Conservation (phyloP, 257 asterid genomes). For the Solanum piurae region DNA sequence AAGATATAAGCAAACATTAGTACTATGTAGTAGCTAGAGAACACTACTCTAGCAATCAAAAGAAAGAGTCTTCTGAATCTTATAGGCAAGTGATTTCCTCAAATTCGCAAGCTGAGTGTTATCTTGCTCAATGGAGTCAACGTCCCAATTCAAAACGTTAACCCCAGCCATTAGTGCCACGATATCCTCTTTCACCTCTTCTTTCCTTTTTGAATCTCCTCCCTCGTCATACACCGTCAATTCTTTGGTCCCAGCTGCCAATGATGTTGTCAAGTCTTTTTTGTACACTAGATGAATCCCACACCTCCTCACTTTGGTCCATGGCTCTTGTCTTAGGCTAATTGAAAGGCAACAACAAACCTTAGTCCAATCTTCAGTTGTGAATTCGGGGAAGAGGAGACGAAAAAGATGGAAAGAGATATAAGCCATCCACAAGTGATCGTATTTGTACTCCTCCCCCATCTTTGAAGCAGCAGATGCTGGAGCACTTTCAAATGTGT, state of each 20-base stretch:
- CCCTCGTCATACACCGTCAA: neutral
- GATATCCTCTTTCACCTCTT: neutral
- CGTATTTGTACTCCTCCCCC: neutral
- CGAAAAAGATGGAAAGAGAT: neutral
- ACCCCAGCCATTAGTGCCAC: neutral
- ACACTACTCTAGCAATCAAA: slow-evolving; percentile 2
- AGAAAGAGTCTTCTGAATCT: slow-evolving; percentile 4
- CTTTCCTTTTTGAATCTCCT: neutral
- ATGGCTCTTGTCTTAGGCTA: neutral
- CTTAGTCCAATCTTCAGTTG: slow-evolving; percentile 1
- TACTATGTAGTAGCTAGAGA: neutral
- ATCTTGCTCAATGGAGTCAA: slow-evolving; percentile 3
- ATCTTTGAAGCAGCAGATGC: neutral
- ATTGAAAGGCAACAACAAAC: slow-evolving; percentile 1
- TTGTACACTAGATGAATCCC: neutral
- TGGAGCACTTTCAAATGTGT: neutral
- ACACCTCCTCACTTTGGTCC: slow-evolving; percentile 5
- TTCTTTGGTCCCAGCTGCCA: neutral
- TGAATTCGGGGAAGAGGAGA: neutral
- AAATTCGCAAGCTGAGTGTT: neutral
- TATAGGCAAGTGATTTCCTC: neutral
- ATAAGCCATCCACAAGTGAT: slow-evolving; percentile 5
- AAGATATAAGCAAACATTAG: neutral
- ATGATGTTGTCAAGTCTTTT: neutral
- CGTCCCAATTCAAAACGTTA: neutral